Percentiles rank a stretch among this genome's conserved stretches.
phyloP scores from a whole-genome alignment of 108 stramenopile genomes.

The Fragilaria crotonensis region DNA sequence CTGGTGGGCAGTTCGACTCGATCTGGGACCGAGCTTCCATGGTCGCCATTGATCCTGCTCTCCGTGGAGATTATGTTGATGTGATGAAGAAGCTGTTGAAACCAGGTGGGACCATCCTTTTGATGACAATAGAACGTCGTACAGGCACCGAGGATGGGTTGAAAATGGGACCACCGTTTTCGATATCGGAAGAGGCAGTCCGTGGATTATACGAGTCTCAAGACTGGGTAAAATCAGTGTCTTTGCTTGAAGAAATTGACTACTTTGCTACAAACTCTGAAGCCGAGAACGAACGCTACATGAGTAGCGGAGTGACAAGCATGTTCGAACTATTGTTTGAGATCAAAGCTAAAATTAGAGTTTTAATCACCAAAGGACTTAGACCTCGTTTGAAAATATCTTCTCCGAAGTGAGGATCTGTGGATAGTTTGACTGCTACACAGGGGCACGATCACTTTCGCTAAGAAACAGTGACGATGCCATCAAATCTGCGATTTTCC shows the following conservation, averaged over 20 bases:
- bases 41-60: conserved; percentile 65
- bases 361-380: too few relatives aligned
- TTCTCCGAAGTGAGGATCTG: too few relatives aligned
- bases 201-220: conserved; percentile 35
- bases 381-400: too few relatives aligned
- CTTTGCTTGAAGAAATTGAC: conserved; percentile 37
- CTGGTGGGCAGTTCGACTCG: conserved; percentile 42
- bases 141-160: conserved; percentile 24
- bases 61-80: conserved; percentile 48
- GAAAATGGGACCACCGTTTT: conserved; percentile 61
- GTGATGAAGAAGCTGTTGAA: conserved; percentile 38
- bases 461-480: too few relatives aligned
- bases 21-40: conserved; percentile 77
- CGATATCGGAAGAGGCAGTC: conserved; percentile 39
- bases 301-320: conserved; percentile 21
- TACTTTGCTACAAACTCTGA: conserved; percentile 33
- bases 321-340: conserved; percentile 33
- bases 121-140: conserved; percentile 51
- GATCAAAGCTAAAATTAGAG: too few relatives aligned
- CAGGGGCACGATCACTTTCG: too few relatives aligned
- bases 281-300: conserved; percentile 28
- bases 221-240: conserved; percentile 48
- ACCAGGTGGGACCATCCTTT: conserved; percentile 54
- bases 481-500: too few relatives aligned
- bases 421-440: too few relatives aligned